A percentile compares a stretch with the other conserved stretches of the same genome.
phyloP scores from a whole-genome alignment of 179 eudicot species.

The Nepenthes alata region DNA sequence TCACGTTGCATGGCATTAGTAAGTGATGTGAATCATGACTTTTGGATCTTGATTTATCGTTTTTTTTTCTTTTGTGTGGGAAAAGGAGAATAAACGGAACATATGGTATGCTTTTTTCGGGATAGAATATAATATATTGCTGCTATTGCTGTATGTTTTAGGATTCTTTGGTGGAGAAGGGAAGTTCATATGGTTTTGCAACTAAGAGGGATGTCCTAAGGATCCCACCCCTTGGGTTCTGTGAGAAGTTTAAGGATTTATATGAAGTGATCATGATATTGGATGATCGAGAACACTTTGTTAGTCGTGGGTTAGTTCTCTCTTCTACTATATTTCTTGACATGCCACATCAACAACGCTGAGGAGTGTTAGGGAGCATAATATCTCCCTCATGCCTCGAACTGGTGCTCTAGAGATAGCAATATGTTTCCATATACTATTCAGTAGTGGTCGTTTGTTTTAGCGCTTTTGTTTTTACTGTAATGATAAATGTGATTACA shows the following conservation, averaged over 20 bases:
- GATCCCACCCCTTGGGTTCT: slow-evolving; percentile 62
- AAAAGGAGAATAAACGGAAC: not conserved
- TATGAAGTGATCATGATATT: slow-evolving; percentile 68
- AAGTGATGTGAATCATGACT: no score
- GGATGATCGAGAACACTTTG: slow-evolving; percentile 80
- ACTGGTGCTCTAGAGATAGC: no score
- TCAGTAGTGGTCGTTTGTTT: no score
- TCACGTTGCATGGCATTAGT: no score
- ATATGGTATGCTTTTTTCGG: not conserved
- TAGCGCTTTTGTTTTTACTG: no score
- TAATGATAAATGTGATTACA: no score
- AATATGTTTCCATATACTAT: no score
- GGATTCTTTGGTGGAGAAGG: slow-evolving; percentile 24
- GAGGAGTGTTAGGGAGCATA: no score
- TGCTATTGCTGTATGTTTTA: slow-evolving; percentile 13
- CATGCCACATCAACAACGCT: not conserved
- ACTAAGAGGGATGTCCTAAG: slow-evolving; percentile 26
- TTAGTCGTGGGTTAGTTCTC: slow-evolving; percentile 49
- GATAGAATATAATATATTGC: no score
- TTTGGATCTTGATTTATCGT: not conserved
- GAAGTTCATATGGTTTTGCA: slow-evolving; percentile 13
- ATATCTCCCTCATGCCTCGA: no score
- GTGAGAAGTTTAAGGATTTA: slow-evolving; percentile 67
- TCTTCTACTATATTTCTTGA: slow-evolving; percentile 1
- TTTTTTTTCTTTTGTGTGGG: not conserved